A percentile compares a stretch with the other conserved stretches of the same genome.
Conservation (phyloP, 75 land plant species). For the Sequoia sempervirens region DNA sequence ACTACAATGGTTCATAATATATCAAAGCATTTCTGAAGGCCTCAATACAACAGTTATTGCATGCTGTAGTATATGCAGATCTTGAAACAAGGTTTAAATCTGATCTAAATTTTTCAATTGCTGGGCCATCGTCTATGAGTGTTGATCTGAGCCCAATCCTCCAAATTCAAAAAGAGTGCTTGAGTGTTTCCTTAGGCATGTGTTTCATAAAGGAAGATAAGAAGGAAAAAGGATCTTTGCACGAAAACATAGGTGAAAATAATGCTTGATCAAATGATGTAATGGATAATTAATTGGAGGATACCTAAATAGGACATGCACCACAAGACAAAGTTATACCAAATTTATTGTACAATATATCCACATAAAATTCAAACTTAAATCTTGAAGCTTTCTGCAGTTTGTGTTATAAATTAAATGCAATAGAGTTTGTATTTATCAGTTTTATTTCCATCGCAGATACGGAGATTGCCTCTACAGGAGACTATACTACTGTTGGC, state of each 20-base stretch:
- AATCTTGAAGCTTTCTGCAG: slow-evolving; percentile 26
- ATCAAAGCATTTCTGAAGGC: too few relatives aligned
- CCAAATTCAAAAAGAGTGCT: slow-evolving; percentile 17
- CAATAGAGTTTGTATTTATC: neutral
- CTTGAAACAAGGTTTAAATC: slow-evolving; percentile 76
- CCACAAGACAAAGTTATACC: slow-evolving; percentile 2
- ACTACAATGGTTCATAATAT: too few relatives aligned
- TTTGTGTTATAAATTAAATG: slow-evolving; percentile 1
- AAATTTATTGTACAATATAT: slow-evolving; percentile 17
- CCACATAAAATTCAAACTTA: slow-evolving; percentile 33
- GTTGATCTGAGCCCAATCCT: slow-evolving; percentile 24
- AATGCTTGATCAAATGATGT: neutral
- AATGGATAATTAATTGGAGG: neutral
- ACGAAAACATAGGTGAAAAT: slow-evolving; percentile 16
- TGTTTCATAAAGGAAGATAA: slow-evolving; percentile 74
- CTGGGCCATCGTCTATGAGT: slow-evolving; percentile 66
- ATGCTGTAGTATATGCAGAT: slow-evolving; percentile 48
- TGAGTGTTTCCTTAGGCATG: slow-evolving; percentile 85
- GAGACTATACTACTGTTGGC: neutral
- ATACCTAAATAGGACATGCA: neutral
- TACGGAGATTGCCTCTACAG: neutral
- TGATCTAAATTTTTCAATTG: slow-evolving; percentile 71
- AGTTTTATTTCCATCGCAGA: neutral
- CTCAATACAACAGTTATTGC: too few relatives aligned
- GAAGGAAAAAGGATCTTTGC: slow-evolving; percentile 36